Conservation (phyloP, 176 grass and related monocot genomes). For the Rhynchospora tenuis region DNA sequence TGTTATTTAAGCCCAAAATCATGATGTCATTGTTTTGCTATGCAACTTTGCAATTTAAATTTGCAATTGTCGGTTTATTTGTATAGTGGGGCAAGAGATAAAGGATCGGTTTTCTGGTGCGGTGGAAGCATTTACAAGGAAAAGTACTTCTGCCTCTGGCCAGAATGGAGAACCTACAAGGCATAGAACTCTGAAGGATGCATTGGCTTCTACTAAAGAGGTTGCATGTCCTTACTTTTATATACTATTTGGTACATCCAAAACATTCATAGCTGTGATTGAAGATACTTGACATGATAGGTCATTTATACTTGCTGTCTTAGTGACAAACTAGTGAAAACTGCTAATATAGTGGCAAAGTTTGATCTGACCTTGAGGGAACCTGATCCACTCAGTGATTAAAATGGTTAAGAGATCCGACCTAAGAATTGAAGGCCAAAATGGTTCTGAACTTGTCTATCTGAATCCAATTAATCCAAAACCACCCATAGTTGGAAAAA, state of each 20-base stretch:
- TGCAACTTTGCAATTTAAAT: background rate
- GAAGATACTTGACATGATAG: background rate
- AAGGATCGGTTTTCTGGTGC: constrained; percentile 82
- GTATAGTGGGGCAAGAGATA: constrained; percentile 82
- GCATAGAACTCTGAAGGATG: constrained; percentile 66
- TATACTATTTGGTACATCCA: background rate
- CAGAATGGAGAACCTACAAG: constrained; percentile 46
- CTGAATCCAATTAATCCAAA: background rate
- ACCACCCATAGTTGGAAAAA: background rate
- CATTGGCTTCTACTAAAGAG: constrained; percentile 55
- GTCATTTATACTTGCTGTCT: background rate
- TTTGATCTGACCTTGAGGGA: background rate
- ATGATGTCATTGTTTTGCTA: constrained; percentile 6
- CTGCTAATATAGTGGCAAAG: background rate
- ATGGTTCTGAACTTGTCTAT: background rate
- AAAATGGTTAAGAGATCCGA: background rate
- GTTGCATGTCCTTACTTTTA: constrained; percentile 13
- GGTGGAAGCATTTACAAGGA: constrained; percentile 89
- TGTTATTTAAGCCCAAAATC: constrained; percentile 2
- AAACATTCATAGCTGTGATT: background rate
- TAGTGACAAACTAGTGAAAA: background rate
- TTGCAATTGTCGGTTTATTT: constrained; percentile 4
- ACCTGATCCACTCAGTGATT: background rate
- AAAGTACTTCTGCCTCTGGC: constrained; percentile 45
- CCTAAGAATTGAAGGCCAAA: background rate